A percentile compares a stretch with the other conserved stretches of the same genome.
Evolutionary conservation across 2,329 filamentous ascomycete species (phyloP).

Genomic region (Botrytis sinoallii): DNA sequence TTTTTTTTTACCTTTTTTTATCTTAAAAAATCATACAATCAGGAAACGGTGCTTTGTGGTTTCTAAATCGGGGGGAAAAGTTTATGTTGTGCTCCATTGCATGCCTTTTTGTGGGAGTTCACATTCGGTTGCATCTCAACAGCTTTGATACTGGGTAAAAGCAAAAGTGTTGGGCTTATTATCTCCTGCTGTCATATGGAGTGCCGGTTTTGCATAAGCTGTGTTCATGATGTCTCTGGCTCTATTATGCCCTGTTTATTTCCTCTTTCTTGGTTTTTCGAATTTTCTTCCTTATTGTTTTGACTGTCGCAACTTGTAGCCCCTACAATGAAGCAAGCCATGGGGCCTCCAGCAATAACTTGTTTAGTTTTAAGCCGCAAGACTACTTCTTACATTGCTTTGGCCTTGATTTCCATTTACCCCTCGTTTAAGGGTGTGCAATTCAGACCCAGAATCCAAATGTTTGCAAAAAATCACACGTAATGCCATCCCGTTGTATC

Average conservation of each 20-base stretch:
- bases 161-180: not conserved
- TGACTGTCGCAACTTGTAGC: not conserved
- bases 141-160: too few relatives aligned
- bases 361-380: not conserved
- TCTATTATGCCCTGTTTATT: not conserved
- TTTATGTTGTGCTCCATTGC: not conserved
- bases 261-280: not conserved
- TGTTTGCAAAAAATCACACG: not conserved
- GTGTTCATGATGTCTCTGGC: too few relatives aligned
- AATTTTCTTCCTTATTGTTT: not conserved
- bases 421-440: not conserved
- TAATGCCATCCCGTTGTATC: not conserved
- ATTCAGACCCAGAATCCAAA: not conserved
- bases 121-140: not conserved
- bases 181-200: not conserved
- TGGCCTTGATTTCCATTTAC: not conserved
- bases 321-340: not conserved
- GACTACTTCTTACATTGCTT: not conserved
- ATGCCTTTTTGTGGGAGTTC: not conserved
- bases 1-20: too few relatives aligned
- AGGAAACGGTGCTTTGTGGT: not conserved
- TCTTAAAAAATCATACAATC: not conserved
- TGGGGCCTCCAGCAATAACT: not conserved
- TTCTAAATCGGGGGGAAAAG: not conserved
- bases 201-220: not conserved